These are phyloP conservation scores for Leccinum uliginosum DNA, from an alignment of 768 basidiomycete genomes.

Conservation along the genomic window DNA sequence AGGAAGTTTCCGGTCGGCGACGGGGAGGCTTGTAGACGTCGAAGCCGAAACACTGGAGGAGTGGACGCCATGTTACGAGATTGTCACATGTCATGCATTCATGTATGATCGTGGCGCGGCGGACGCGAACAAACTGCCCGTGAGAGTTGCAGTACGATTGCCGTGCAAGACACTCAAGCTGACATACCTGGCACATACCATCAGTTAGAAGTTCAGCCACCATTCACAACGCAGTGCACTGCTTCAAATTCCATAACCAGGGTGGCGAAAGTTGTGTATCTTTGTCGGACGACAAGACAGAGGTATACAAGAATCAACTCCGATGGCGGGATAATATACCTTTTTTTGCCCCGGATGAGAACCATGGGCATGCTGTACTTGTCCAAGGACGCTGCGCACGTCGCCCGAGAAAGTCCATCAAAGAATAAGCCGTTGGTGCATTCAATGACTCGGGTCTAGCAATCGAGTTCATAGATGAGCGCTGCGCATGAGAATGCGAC, in stretches of 20 bases:
- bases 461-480: not conserved
- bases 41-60: too few relatives aligned
- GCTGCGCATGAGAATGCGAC: not conserved
- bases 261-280: slow-evolving; percentile 1
- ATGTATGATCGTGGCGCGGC: not conserved
- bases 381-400: slow-evolving; percentile 14
- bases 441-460: not conserved
- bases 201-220: not conserved
- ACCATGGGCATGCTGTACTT: slow-evolving; percentile 9
- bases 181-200: not conserved
- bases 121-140: not conserved
- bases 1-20: not conserved
- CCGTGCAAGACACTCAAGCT: not conserved
- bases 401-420: not conserved
- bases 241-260: not conserved
- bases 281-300: slow-evolving; percentile 3
- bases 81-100: not conserved
- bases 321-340: not conserved
- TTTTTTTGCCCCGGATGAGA: slow-evolving; percentile 14
- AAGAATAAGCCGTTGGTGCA: slow-evolving; percentile 10
- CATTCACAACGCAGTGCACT: not conserved
- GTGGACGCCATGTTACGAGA: not conserved
- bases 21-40: not conserved
- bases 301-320: slow-evolving; percentile 11
- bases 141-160: not conserved